phyloP scores from a whole-genome alignment of 2,329 filamentous ascomycete species.

The Arthroderma uncinatum region DNA sequence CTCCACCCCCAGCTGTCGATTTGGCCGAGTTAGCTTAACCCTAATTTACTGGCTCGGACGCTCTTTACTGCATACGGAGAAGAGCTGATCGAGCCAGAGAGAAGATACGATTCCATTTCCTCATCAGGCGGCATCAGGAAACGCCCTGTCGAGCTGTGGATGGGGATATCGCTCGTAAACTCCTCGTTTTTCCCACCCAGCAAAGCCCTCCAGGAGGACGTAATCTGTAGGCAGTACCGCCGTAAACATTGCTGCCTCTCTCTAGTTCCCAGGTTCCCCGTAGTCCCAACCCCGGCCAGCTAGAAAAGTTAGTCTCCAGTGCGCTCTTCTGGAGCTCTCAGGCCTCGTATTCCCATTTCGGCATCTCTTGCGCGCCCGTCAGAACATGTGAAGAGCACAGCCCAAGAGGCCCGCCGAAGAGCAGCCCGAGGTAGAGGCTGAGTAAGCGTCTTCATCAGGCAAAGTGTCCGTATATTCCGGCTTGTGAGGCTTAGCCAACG shows the following conservation, averaged over 20 bases:
- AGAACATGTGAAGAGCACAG: neutral
- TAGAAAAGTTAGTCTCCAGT: neutral
- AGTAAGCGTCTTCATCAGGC: neutral
- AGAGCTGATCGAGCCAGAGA: neutral
- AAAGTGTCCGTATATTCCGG: neutral
- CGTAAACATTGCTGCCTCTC: neutral
- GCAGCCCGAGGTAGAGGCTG: neutral
- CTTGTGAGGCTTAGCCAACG: neutral
- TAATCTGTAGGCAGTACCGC: neutral
- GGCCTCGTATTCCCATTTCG: neutral
- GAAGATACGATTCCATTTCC: neutral
- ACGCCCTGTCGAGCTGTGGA: neutral
- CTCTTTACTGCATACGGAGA: neutral
- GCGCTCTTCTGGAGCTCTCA: neutral
- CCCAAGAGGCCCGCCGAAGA: too few species aligned
- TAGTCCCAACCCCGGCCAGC: neutral
- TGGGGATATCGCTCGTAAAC: neutral
- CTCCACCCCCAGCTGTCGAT: neutral
- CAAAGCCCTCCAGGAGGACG: neutral
- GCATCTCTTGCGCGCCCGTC: neutral
- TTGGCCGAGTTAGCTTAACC: slow-evolving; percentile 2
- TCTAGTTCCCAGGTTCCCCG: neutral
- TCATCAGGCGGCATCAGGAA: neutral
- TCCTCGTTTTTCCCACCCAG: neutral
- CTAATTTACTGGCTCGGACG: neutral